Evolutionary conservation across 1,139 yeast species (phyloP).

Genomic region (Wickerhamomyces sp.): DNA sequence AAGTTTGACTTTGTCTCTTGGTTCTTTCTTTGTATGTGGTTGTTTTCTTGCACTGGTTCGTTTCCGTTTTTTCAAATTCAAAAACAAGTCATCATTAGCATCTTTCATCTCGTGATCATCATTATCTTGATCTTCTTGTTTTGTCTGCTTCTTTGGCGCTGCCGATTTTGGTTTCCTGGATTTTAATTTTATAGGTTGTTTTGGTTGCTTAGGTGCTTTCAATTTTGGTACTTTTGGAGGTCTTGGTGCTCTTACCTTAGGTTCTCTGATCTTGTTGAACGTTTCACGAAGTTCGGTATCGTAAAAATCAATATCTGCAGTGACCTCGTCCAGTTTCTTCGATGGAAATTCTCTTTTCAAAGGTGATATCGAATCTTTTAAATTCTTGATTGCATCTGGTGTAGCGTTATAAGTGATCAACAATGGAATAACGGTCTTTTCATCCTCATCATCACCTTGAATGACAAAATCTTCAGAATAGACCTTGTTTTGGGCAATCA

Average conservation of each 20-base stretch:
- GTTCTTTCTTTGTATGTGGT: not conserved
- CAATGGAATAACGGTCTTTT: conserved; percentile 3
- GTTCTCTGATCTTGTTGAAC: conserved; percentile 10
- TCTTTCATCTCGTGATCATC: too few relatives aligned
- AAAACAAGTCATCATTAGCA: conserved; percentile 5
- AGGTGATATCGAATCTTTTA: conserved; percentile 2
- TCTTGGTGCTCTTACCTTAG: not conserved
- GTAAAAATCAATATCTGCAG: conserved; percentile 20
- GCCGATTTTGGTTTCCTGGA: conserved; percentile 3
- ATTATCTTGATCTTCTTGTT: not conserved
- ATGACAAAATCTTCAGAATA: conserved; percentile 14
- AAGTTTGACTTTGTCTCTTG: not conserved
- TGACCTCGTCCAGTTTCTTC: conserved; percentile 12
- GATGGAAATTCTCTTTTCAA: not conserved
- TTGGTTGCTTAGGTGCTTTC: conserved; percentile 2
- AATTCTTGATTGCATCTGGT: conserved; percentile 6
- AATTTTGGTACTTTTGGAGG: too few relatives aligned
- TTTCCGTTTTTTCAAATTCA: conserved; percentile 1
- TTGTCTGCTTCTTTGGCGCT: not conserved
- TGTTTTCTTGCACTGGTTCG: not conserved
- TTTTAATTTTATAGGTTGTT: not conserved
- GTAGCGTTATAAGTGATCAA: conserved; percentile 13
- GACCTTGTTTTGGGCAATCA: conserved; percentile 23
- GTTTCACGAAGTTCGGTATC: conserved; percentile 18
- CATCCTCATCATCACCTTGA: conserved; percentile 1